These are phyloP conservation scores for Spiromastix sp. DNA, from an alignment of 2,329 filamentous ascomycete species.

Conservation along the genomic window DNA sequence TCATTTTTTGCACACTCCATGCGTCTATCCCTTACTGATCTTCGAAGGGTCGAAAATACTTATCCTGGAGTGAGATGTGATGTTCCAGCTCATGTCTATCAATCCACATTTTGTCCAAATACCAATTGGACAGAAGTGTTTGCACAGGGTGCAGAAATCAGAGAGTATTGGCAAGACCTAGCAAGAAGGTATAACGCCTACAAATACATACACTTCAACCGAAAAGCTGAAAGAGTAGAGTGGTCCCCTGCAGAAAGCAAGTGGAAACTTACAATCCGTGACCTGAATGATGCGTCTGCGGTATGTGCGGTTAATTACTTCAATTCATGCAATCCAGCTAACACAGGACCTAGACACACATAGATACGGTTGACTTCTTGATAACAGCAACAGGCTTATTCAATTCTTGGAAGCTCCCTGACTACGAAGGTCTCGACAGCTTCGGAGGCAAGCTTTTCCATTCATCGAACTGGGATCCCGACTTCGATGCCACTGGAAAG, in stretches of 20 bases:
- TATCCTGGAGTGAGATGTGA: slow-evolving; percentile 60
- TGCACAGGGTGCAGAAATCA: slow-evolving; percentile 56
- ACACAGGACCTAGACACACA: neutral
- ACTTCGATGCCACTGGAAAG: slow-evolving; percentile 40
- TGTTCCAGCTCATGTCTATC: slow-evolving; percentile 60
- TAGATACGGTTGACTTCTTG: slow-evolving; percentile 47
- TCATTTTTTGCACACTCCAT: neutral
- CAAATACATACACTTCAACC: slow-evolving; percentile 44
- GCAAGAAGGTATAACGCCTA: slow-evolving; percentile 57
- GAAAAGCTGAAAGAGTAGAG: slow-evolving; percentile 43
- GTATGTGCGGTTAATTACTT: slow-evolving; percentile 10
- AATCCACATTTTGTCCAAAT: slow-evolving; percentile 57
- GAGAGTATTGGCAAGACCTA: slow-evolving; percentile 54
- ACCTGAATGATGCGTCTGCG: slow-evolving; percentile 22
- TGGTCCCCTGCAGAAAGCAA: slow-evolving; percentile 45
- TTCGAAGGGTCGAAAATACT: slow-evolving; percentile 30
- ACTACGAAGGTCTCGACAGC: slow-evolving; percentile 47
- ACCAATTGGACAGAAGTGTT: slow-evolving; percentile 59
- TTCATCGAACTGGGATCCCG: slow-evolving; percentile 49
- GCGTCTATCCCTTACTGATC: no score
- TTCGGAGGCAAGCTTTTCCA: slow-evolving; percentile 50
- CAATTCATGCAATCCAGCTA: neutral
- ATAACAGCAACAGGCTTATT: slow-evolving; percentile 56
- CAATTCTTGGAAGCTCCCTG: slow-evolving; percentile 54
- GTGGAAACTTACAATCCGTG: slow-evolving; percentile 44